Base-by-base conservation (phyloP, 176 grass and related monocot genomes). In the Miscanthus lutarioriparius region DNA sequence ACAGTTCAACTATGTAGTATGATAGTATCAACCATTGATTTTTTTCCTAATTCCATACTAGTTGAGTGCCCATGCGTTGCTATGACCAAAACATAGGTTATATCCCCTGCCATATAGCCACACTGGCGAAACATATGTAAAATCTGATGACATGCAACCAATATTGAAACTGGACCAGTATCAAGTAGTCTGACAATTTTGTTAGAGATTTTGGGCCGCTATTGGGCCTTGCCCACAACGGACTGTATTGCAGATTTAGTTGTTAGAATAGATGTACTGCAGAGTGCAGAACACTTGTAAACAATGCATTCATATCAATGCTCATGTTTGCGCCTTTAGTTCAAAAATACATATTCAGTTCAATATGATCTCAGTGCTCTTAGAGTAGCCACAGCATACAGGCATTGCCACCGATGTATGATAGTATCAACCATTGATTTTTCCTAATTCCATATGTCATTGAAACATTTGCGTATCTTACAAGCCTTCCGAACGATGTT, bases 1-100 rank as follows among this genome's bases (percentile, higher is more conserved):
- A 70, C 15, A 82, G 44, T 61, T 68, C 9, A 72, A 75, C 32
- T 10, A 58, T 82, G 44, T 37, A 59, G 70, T 54, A 40, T 62
- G 19, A 47, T 37, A 45, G 61, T 53, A 32, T 62, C 36, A 37
- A 59, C 36, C 9, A 47, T 69, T 30, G 17, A 26, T 43, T 22
- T 70, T 22, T 70, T 87, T 77, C 10, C 13, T 75, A 39, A 48
- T 37, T 69, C 64, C 22, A 37, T 23, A 66, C 22, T 59, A 59
- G 56, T 59, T 56, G 53, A 56, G 53, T 56, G 53, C 56, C 8
- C 8, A 61, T 25, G n/a, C 10, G 3, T 11, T 61, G 58, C 22
- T 61, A 61, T 25, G n/a, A 61, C 58, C n/a, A 61, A 61, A 61
- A 61, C 20, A 58, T 58, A 58, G 1, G 19, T 58, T 58, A n/a